Evolutionary conservation across 1,139 yeast genomes (phyloP), one percentile per base, ranked within the genome.

Genomic region (Geotrichum restrictum): DNA sequence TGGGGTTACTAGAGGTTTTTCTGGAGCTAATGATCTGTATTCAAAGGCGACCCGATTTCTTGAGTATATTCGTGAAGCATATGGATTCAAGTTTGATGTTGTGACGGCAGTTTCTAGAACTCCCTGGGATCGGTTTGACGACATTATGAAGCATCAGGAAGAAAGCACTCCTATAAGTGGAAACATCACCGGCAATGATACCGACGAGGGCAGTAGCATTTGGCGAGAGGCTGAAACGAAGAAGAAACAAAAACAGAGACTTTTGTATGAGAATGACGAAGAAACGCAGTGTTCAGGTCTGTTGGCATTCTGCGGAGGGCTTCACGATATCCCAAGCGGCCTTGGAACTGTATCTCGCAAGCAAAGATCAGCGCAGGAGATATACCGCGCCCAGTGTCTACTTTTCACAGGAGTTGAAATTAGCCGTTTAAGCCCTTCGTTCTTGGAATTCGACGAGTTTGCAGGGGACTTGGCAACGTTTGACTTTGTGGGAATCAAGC

Each of bases 331-430:
- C 3, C 53, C 56, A 2, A 45, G 40, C 19, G 56, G 56, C 3
- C 43, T 53, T 24, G 14, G 22, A 13, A 5, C 41, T 4, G 41
- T 38, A 10, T 14, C 41, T 13, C 41, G 41, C 14, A 38, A 38
- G 19, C 29, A 38, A 13, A 18, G 41, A 13, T 18, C 41, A 5
- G 41, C 41, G 18, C 19, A 14, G 18, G 53, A 46, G 24, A 37
- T 34, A 7, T 53, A 53, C 18, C 48, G 56, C 1, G 46, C 33
- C 14, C 53, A 53, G 24, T 53, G 56, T 32, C 27, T 53, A 10
- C 38, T 53, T 19, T 53, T 49, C 46, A 49, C 56, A n/a, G 56
- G 52, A 3, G 47, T 53, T 21, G 56, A 53, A 34, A 41, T 53
- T 1, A 45, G 53, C 3, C 53, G 53, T 13, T 40, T 39, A n/a